Conservation (phyloP, 2,329 filamentous ascomycete genomes). For the Fusarium nurragi region DNA sequence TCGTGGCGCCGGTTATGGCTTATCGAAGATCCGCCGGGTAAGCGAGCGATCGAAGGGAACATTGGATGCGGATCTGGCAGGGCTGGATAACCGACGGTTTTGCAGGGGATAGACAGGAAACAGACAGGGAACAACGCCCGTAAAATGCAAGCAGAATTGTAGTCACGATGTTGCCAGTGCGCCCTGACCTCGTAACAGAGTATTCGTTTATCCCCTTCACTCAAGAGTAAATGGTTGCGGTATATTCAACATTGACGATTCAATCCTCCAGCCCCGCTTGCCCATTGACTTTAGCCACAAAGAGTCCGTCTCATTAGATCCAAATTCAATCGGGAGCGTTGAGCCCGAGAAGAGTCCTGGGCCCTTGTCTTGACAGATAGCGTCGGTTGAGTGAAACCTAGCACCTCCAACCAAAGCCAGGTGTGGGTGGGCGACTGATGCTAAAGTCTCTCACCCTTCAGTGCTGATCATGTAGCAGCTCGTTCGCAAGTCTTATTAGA, state of each 20-base stretch:
- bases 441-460: constrained; percentile 10
- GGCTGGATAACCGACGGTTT: constrained; percentile 26
- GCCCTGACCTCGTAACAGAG: constrained; percentile 12
- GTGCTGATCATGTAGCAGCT: constrained; percentile 58
- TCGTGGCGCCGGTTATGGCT: constrained; percentile 10
- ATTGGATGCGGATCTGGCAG: constrained; percentile 19
- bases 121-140: not conserved
- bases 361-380: not conserved
- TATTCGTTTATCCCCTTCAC: not conserved
- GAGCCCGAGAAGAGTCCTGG: constrained; percentile 4
- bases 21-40: constrained; percentile 12
- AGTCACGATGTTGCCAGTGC: constrained; percentile 8
- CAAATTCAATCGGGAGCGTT: not conserved
- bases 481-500: constrained; percentile 73
- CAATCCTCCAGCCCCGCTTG: constrained; percentile 4
- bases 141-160: constrained; percentile 10
- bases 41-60: constrained; percentile 25
- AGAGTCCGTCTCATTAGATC: constrained; percentile 4
- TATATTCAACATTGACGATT: not conserved
- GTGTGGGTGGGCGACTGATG: not conserved
- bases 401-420: constrained; percentile 1
- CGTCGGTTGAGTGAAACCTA: not conserved
- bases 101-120: constrained; percentile 28
- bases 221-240: not conserved
- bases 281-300: constrained; percentile 7